These are phyloP conservation scores for Russula brevipes DNA, from an alignment of 768 basidiomycete species.

Conservation along the genomic window DNA sequence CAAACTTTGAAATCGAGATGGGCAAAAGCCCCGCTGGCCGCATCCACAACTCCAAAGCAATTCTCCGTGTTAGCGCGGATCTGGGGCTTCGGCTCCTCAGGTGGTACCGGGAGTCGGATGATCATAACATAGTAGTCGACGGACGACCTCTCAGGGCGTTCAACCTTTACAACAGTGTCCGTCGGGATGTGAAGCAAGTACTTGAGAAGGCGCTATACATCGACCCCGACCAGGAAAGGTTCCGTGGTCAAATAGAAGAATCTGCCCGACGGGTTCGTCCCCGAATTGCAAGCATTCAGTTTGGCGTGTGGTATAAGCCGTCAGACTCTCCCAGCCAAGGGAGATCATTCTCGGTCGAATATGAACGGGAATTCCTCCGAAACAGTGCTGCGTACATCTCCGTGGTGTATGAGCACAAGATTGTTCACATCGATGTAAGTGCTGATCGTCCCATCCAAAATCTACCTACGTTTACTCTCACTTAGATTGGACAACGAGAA, in stretches of 20 bases:
- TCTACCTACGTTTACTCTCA: neutral
- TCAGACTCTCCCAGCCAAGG: slow-evolving; percentile 23
- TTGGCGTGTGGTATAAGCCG: slow-evolving; percentile 52
- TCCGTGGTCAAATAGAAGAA: slow-evolving; percentile 23
- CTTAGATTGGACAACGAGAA: slow-evolving; percentile 17
- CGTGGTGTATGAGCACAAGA: slow-evolving; percentile 66
- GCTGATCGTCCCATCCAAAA: too few species aligned
- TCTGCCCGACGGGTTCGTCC: slow-evolving; percentile 42
- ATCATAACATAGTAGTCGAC: slow-evolving; percentile 28
- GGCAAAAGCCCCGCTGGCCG: slow-evolving; percentile 45
- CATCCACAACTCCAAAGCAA: slow-evolving; percentile 51
- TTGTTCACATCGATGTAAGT: slow-evolving; percentile 55
- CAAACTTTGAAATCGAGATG: slow-evolving; percentile 62
- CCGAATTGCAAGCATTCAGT: slow-evolving; percentile 59
- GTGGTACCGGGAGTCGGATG: slow-evolving; percentile 35
- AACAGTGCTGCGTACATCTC: slow-evolving; percentile 47
- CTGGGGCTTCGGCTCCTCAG: slow-evolving; percentile 45
- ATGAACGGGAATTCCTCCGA: slow-evolving; percentile 47
- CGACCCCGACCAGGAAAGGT: slow-evolving; percentile 31
- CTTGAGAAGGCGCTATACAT: slow-evolving; percentile 35
- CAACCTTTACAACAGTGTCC: slow-evolving; percentile 7
- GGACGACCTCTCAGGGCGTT: slow-evolving; percentile 25
- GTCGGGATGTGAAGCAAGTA: slow-evolving; percentile 13
- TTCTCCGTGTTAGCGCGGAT: slow-evolving; percentile 29
- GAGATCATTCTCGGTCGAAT: slow-evolving; percentile 60